Evolutionary conservation across 2,329 filamentous ascomycete species (phyloP), one percentile per base, ranked within the genome.

Genomic region (Apiospora rasikravindrae): DNA sequence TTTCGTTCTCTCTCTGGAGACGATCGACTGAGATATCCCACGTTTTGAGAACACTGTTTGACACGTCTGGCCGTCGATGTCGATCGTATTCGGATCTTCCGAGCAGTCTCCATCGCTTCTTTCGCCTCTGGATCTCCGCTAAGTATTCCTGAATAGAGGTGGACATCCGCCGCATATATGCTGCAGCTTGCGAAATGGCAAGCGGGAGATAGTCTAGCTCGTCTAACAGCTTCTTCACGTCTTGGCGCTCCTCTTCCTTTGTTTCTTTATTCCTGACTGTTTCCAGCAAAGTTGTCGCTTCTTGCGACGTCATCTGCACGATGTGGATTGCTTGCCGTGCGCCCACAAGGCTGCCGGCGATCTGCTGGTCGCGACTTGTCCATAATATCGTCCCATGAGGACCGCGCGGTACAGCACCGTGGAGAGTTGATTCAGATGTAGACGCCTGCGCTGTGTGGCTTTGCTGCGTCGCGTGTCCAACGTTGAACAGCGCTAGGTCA

Each of bases 161-260:
- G 4, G 69, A 72, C 14, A 77, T 82, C 45, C 74, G 74, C 47
- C 76, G 76, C 69, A 83, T 79, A 45, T 80, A 82, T 2, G 78
- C 73, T 0, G 77, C 79, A 4, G 79, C 81, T 71, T 82, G 79
- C 0, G 77, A 77, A n/a, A 82, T 78, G 13, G 81, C 79, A 0
- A 82, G 76, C 0, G 81, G 80, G 8, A 82, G 74, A 24, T 66
- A 73, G 19, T 81, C 74, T 0, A 82, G 73, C 61, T 80, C 75
- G 26, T 72, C 40, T 1, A 80, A 29, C 0, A 81, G 45, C 14
- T 16, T 29, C n/a, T 70, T 42, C n/a, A 69, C 72, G 26, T 73
- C 69, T 10, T 53, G 10, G 11, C 72, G 71, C 16, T 73, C 49
- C 26, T 11, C 68, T 40, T 1, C 70, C 61, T 8, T 69, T 33